These are phyloP conservation scores for Saussurea involucrata DNA, from an alignment of 129 eudicot species.

Conservation along the genomic window DNA sequence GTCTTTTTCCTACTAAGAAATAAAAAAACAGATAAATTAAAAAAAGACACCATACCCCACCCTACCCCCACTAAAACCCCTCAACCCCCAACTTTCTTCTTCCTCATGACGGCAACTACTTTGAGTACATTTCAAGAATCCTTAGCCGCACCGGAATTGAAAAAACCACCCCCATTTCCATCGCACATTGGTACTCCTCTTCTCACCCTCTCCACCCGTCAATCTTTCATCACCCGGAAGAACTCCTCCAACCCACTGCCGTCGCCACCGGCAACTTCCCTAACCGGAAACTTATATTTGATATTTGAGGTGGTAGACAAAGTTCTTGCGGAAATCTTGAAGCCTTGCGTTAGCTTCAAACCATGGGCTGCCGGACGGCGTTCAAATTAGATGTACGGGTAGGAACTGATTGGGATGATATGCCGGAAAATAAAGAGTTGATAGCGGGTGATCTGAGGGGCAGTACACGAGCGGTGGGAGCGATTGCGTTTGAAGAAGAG, in stretches of 20 bases:
- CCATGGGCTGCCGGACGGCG: constrained; percentile 23
- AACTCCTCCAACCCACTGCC: constrained; percentile 21
- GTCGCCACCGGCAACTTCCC: background rate
- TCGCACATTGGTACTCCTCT: constrained; percentile 71
- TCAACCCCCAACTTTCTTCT: too few relatives aligned
- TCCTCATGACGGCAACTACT: background rate
- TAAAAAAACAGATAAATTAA: too few relatives aligned
- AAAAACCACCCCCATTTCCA: constrained; percentile 42
- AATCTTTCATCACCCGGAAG: constrained; percentile 46
- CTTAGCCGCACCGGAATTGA: constrained; percentile 50
- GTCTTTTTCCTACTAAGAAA: too few relatives aligned
- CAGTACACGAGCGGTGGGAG: background rate
- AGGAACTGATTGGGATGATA: constrained; percentile 24
- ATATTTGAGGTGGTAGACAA: constrained; percentile 62
- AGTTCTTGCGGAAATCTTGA: constrained; percentile 49
- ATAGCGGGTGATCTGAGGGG: constrained; percentile 51
- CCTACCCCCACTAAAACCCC: too few relatives aligned
- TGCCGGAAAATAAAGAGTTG: constrained; percentile 37
- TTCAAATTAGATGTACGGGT: constrained; percentile 19
- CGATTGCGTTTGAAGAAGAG: constrained; percentile 59
- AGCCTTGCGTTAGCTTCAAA: constrained; percentile 40
- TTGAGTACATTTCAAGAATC: constrained; percentile 57
- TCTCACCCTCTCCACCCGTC: constrained; percentile 85
- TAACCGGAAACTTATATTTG: constrained; percentile 44
- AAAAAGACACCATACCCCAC: too few relatives aligned